Percentiles rank a stretch among this genome's conserved stretches.
Conservation (phyloP, 768 basidiomycete genomes). For the Panellus pusillus region DNA sequence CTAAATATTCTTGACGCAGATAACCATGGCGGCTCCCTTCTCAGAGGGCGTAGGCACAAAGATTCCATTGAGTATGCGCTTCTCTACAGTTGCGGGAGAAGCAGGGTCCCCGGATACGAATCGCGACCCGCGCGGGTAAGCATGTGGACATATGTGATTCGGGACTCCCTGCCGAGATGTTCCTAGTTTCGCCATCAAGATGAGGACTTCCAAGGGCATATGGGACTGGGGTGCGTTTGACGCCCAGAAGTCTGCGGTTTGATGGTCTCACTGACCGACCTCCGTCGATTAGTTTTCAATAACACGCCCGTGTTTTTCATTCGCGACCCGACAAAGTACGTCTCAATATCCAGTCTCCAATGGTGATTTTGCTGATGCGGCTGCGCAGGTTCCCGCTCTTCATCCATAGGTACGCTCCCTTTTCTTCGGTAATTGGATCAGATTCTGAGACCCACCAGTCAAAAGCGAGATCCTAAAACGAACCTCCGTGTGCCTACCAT, state of each 20-base stretch:
- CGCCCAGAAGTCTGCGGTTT: background rate
- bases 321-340: slow-evolving; percentile 19
- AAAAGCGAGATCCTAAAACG: slow-evolving; percentile 18
- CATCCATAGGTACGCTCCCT: slow-evolving; percentile 10
- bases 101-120: slow-evolving; percentile 18
- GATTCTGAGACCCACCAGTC: background rate
- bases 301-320: slow-evolving; percentile 18
- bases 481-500: slow-evolving; percentile 14
- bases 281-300: slow-evolving; percentile 15
- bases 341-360: background rate
- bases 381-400: slow-evolving; percentile 16
- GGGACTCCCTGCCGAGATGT: too few relatives aligned
- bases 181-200: slow-evolving; percentile 16
- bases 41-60: slow-evolving; percentile 20
- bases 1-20: background rate
- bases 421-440: background rate
- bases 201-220: slow-evolving; percentile 17
- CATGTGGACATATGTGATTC: too few relatives aligned
- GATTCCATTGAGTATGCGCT: slow-evolving; percentile 16
- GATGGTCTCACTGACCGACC: too few relatives aligned
- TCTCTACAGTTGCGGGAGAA: slow-evolving; percentile 19
- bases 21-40: slow-evolving; percentile 21
- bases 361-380: background rate
- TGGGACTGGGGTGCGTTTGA: slow-evolving; percentile 18
- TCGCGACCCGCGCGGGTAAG: slow-evolving; percentile 19